Base-by-base conservation (phyloP, 1,139 yeast genomes). In the Yamadazyma kanchanaburiensis region DNA sequence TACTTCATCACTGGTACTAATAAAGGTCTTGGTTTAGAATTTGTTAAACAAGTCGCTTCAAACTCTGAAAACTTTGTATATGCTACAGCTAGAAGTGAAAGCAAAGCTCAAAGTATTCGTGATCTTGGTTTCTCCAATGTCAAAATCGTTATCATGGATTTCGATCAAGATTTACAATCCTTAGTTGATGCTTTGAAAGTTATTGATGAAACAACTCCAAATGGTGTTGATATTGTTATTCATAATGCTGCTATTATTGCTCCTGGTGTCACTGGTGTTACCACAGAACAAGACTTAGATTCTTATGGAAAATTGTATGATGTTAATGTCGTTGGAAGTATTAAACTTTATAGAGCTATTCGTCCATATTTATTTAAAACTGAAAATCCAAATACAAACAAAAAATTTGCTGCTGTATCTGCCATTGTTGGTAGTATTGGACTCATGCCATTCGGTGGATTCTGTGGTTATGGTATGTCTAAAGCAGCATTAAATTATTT, bases 1-100 rank as follows among this genome's bases (percentile, higher is more conserved):
- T 48, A 46, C 31, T 44, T 51, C 15, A 33, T 51, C 13, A 37
- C 48, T 20, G 55, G 55, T 17, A 50, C 40, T 8, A 48, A 43
- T 35, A 39, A 52, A 34, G 57, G 57, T 9, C 40, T 51, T 26
- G 57, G 57, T 5, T 37, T 39, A 20, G 33, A 22, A 11, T 27
- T 45, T 5, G 43, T 38, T 13, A 38, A 46, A 22, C 30, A 35
- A 15, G 29, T 42, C 13, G 35, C 43, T 16, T 17, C 30, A 10
- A 29, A 39, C 15, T 15, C 35, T 11, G 18, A 26, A 2, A 37
- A 32, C 20, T 16, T 30, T 12, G 45, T 49, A 4, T 29, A 47
- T 30, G 49, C 45, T 6, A 42, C 53, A n/a, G 43, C 48, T 12
- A 38, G 56, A 29, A 40, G 38, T 22, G 40, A 38, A n/a, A 37